Evolutionary conservation across 1,284 basidiomycete species (phyloP).

Genomic region (Cutaneotrichosporon sp.): DNA sequence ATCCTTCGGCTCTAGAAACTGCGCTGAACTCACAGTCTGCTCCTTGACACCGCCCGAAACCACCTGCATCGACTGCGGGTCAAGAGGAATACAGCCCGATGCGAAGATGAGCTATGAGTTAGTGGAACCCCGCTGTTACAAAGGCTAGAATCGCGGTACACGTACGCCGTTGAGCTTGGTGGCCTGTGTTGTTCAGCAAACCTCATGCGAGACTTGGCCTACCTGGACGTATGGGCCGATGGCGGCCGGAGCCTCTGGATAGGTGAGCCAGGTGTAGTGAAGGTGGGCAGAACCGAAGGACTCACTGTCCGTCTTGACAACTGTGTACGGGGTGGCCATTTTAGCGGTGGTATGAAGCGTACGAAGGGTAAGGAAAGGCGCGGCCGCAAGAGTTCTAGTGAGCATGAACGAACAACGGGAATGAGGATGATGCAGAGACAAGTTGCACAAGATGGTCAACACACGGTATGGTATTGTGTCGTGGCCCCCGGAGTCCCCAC

Average conservation of each 20-base stretch:
- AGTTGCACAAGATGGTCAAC: no score
- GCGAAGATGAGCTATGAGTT: conserved; percentile 63
- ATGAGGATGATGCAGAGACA: no score
- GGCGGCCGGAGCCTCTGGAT: conserved; percentile 70
- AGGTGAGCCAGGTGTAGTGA: background rate
- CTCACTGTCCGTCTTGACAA: conserved; percentile 46
- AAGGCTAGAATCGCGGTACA: no score
- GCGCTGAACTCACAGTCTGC: conserved; percentile 58
- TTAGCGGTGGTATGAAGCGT: conserved; percentile 7
- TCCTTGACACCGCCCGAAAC: conserved; percentile 73
- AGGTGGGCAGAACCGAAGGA: background rate
- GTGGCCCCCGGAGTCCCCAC: no score
- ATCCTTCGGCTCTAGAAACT: background rate
- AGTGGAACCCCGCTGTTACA: no score
- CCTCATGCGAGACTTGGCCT: background rate
- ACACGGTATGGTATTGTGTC: no score
- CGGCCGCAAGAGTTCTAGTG: background rate
- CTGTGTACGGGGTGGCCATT: conserved; percentile 44
- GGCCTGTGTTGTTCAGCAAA: conserved; percentile 55
- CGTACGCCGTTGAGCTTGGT: conserved; percentile 69
- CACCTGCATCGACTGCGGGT: conserved; percentile 68
- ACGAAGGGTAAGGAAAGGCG: conserved; percentile 2
- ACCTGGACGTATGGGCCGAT: conserved; percentile 76
- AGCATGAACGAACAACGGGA: background rate
- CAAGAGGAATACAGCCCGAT: conserved; percentile 83